phyloP scores from a whole-genome alignment of 352 stramenopile species.

The Thraustochytrium sp. region DNA sequence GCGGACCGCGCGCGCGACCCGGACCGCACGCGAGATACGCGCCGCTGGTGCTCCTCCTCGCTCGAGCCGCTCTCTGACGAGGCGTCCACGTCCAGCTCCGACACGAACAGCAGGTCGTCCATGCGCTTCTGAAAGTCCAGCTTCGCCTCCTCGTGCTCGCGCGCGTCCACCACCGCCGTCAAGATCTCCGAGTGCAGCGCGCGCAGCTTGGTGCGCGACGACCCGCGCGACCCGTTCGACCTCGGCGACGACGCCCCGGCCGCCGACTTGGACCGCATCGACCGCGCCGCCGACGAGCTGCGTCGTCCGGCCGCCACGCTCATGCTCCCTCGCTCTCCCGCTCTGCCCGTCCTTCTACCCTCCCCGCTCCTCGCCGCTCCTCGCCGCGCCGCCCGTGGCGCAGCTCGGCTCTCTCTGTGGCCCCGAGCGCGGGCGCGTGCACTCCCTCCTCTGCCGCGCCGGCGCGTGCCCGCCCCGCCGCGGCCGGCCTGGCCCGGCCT shows the following conservation, averaged over 20 bases:
- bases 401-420: neutral
- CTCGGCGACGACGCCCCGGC: neutral
- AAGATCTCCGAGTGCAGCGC: neutral
- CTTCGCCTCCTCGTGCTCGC: neutral
- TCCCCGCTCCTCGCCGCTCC: neutral
- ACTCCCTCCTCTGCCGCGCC: too few relatives aligned
- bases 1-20: neutral
- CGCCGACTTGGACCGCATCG: neutral
- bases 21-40: neutral
- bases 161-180: neutral
- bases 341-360: neutral
- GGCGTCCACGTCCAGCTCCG: neutral
- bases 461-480: too few relatives aligned
- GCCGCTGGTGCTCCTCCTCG: neutral
- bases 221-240: neutral
- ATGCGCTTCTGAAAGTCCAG: constrained; percentile 34
- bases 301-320: too few relatives aligned
- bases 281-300: neutral
- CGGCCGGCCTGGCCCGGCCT: too few relatives aligned
- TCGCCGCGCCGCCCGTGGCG: too few relatives aligned
- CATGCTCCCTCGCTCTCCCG: neutral
- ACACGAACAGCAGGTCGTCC: constrained; percentile 38
- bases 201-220: neutral
- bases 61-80: neutral
- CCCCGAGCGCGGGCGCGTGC: too few relatives aligned